Conservation (phyloP, 108 stramenopile genomes). For the Aureococcus anophagefferens region DNA sequence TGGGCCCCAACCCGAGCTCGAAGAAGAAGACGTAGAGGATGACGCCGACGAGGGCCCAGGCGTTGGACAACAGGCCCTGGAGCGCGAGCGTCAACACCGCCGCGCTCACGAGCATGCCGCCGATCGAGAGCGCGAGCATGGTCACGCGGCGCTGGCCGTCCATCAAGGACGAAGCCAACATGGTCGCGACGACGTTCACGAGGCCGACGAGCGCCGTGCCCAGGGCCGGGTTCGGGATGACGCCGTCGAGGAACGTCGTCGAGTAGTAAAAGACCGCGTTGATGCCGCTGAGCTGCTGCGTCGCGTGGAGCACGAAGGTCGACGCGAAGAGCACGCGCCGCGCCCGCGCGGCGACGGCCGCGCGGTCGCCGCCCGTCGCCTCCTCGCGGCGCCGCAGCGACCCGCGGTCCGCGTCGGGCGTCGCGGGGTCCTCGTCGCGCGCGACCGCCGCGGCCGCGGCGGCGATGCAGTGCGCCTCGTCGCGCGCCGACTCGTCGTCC, state of each 20-base stretch:
- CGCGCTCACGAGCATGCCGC: background rate
- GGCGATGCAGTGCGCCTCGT: background rate
- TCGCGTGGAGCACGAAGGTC: slow-evolving; percentile 61
- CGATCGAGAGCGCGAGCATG: slow-evolving; percentile 60
- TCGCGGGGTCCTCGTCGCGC: background rate
- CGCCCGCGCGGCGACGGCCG: too few species aligned
- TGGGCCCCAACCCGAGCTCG: slow-evolving; percentile 92
- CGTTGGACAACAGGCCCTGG: slow-evolving; percentile 51
- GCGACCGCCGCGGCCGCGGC: background rate
- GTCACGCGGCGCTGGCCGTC: slow-evolving; percentile 67
- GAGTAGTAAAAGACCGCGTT: slow-evolving; percentile 99
- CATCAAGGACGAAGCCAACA: slow-evolving; percentile 80
- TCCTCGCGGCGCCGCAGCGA: slow-evolving; percentile 62
- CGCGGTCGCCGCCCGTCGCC: slow-evolving; percentile 51
- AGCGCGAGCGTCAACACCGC: slow-evolving; percentile 15
- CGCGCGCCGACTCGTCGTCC: slow-evolving; percentile 12
- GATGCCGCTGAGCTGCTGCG: slow-evolving; percentile 92
- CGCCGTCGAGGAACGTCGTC: slow-evolving; percentile 84
- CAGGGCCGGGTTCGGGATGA: slow-evolving; percentile 76
- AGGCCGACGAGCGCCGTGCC: slow-evolving; percentile 79
- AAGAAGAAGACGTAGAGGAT: slow-evolving; percentile 77
- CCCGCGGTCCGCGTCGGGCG: slow-evolving; percentile 46
- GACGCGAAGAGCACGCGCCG: slow-evolving; percentile 46
- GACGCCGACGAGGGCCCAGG: slow-evolving; percentile 64
- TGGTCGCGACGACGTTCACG: slow-evolving; percentile 87